Evolutionary conservation across 2,329 filamentous ascomycete genomes (phyloP), one percentile per base, ranked within the genome.

Genomic region (Didymella segeticola): DNA sequence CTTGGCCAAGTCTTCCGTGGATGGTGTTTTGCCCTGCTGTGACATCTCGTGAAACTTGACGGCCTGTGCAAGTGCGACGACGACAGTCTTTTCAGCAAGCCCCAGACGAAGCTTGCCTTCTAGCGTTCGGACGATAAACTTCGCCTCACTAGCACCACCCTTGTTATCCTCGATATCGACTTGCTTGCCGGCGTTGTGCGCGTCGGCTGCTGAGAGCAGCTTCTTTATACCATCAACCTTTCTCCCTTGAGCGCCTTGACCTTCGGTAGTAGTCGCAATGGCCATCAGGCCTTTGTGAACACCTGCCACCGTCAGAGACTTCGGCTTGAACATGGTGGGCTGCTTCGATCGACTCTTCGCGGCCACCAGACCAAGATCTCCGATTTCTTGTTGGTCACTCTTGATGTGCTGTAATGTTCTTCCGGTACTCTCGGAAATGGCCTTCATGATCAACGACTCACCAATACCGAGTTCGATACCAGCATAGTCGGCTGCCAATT

Each of bases 401-500:
- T 97, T 98, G 80, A 99, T 96, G 46, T 96, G 87, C 30, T 88
- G 83, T 39, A 97, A 77, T 67, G 87, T 96, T 56, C 95, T 87
- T 9, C 95, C 95, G 0, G 95, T 99, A 25, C 88, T 89, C 78
- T 98, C 93, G 10, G 93, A 93, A 68, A 99, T 96, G 5, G 95
- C 91, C 75, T 98, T 99, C 93, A 98, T 98, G 67, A 99, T 97
- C 23, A 99, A 78, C 0, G 93, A 98, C 77, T 99, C 95, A 51
- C 95, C 95, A 65, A 99, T 99, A n/a, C 95, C 95, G 25, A 99
- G 83, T 76, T 99, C 95, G 58, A 99, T 93, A 17, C 95, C 95
- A 36, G 93, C 89, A 73, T 97, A 99, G 70, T 99, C 95, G 3
- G 95, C 93, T 2, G 95, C 95, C 22, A 99, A 85, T 74, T 98